Percentiles rank a stretch among this genome's conserved stretches.
phyloP scores from a whole-genome alignment of 2,329 filamentous ascomycete genomes.

The Diplodia scrobiculata region DNA sequence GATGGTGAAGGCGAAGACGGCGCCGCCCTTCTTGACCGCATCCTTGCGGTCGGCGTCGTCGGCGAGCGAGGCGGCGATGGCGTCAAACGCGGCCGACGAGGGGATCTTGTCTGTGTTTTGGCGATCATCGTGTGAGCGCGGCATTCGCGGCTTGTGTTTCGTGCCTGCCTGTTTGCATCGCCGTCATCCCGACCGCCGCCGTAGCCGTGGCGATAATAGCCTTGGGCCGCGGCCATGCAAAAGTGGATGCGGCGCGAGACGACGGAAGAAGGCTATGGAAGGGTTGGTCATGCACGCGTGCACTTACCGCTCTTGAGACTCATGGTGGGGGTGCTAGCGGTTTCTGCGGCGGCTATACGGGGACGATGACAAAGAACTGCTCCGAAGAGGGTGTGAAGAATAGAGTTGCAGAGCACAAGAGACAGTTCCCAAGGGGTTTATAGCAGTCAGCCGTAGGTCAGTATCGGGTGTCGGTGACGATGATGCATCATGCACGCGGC shows the following conservation, averaged over 20 bases:
- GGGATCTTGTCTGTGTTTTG: constrained; percentile 66
- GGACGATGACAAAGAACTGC: neutral
- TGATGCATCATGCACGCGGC: constrained; percentile 17
- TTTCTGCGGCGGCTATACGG: neutral
- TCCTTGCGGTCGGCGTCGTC: constrained; percentile 74
- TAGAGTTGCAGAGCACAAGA: neutral
- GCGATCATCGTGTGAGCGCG: neutral
- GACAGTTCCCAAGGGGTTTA: constrained; percentile 23
- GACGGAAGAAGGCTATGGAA: constrained; percentile 11
- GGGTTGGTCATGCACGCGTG: neutral
- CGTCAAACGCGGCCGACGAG: constrained; percentile 86
- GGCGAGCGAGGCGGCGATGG: constrained; percentile 72
- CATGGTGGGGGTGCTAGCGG: constrained; percentile 53
- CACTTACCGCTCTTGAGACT: constrained; percentile 70
- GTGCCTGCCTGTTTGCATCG: neutral
- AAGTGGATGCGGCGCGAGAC: constrained; percentile 7
- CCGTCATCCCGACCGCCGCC: neutral
- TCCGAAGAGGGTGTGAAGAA: neutral
- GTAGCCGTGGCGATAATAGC: neutral
- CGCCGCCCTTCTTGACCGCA: constrained; percentile 84
- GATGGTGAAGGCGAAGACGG: constrained; percentile 85
- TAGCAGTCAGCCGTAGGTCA: constrained; percentile 14
- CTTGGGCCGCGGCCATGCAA: neutral
- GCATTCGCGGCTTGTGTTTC: neutral
- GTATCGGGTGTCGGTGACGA: constrained; percentile 24